A percentile compares a stretch with the other conserved stretches of the same genome.
Conservation (phyloP, 345 rosid genomes). For the Theobroma cacao region DNA sequence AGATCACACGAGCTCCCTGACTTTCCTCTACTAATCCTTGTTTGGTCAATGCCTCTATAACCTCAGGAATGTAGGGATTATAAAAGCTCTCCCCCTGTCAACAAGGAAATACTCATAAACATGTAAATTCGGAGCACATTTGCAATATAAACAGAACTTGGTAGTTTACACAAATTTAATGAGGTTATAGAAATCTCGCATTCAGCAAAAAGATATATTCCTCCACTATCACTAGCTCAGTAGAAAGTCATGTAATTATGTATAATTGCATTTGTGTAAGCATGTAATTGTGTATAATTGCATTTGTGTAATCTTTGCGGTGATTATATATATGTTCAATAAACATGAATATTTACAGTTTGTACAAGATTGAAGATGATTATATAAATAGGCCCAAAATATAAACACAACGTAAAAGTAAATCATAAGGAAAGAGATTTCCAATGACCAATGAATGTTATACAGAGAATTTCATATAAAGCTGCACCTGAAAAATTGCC, state of each 20-base stretch:
- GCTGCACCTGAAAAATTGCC: neutral
- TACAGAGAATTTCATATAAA: neutral
- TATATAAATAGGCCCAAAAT: neutral
- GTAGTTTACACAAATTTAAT: neutral
- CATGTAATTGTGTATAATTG: neutral
- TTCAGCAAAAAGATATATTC: neutral
- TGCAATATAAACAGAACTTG: neutral
- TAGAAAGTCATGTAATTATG: neutral
- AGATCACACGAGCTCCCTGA: constrained; percentile 89
- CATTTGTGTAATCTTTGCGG: neutral
- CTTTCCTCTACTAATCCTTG: constrained; percentile 82
- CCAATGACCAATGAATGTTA: neutral
- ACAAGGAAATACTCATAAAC: constrained; percentile 7
- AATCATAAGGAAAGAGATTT: neutral
- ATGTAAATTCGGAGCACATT: neutral
- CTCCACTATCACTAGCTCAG: neutral
- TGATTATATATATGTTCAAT: neutral
- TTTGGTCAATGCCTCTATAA: constrained; percentile 50
- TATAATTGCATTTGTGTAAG: neutral
- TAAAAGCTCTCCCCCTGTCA: constrained; percentile 97
- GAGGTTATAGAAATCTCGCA: neutral
- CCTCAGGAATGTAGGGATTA: constrained; percentile 67
- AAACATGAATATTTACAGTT: neutral
- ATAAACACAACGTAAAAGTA: neutral
- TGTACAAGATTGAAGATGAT: neutral